Conservation (phyloP, 2,329 filamentous ascomycete species). For the Amauroascus niger region DNA sequence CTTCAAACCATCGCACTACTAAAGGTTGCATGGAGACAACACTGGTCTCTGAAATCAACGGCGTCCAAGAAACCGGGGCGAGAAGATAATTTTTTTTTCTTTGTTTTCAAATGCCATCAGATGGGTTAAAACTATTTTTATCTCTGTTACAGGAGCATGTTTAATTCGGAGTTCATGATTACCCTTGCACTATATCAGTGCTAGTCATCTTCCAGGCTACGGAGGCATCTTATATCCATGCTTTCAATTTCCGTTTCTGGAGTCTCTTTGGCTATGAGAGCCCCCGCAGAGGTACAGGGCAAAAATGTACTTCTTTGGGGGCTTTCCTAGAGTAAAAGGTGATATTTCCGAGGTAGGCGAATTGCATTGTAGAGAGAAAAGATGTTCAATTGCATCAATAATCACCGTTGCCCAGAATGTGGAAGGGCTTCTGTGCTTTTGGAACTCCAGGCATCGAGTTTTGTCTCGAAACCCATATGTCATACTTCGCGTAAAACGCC, state of each 20-base stretch:
- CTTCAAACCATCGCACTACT: not conserved
- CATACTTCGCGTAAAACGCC: too few relatives aligned
- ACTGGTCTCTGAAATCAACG: not conserved
- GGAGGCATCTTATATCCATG: constrained; percentile 3
- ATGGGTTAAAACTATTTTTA: constrained; percentile 1
- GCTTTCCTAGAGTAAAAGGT: constrained; percentile 2
- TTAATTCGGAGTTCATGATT: constrained; percentile 9
- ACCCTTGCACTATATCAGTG: constrained; percentile 4
- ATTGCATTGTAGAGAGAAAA: constrained; percentile 3
- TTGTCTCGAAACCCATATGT: not conserved
- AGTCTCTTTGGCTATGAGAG: not conserved
- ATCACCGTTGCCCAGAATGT: not conserved
- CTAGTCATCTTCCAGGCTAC: constrained; percentile 1
- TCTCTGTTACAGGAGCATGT: constrained; percentile 3
- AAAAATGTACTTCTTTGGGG: not conserved
- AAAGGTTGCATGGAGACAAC: not conserved
- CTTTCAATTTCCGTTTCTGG: not conserved
- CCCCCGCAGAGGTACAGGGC: not conserved
- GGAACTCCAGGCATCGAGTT: not conserved
- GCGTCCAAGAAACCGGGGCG: not conserved
- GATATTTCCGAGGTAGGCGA: constrained; percentile 7
- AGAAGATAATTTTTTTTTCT: constrained; percentile 8
- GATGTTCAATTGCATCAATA: not conserved
- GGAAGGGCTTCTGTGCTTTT: not conserved
- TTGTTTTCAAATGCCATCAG: constrained; percentile 7